Evolutionary conservation across 164 flowering plant species (phyloP), one percentile per base, ranked within the genome.

Genomic region (Magnolia kwangsiensis): DNA sequence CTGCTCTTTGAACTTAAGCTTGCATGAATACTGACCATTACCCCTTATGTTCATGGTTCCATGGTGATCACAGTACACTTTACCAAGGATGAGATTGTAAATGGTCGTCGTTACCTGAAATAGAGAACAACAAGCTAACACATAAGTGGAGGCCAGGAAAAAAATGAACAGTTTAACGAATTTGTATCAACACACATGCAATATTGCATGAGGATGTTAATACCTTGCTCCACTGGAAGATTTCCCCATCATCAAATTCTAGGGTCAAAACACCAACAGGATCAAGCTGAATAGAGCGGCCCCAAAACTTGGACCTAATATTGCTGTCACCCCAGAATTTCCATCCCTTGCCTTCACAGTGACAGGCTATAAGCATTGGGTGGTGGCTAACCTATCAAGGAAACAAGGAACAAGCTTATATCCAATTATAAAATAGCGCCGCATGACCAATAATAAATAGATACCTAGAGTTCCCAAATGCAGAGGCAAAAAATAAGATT

Each of bases 281-380:
- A 74, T 95, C 93, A 80, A 95, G 91, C 85, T 95, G 99, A 85
- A 95, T 93, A 49, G 99, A 92, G 67, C 89, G 82, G 2, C 99
- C 99, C 98, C 96, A 91, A 78, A 95, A 95, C 78, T 92, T 95
- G 51, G 91, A 81, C 49, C 86, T 88, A 19, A 95, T 79, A 78
- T 95, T 95, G 78, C 95, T 95, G 75, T 95, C 99, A 58, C 86
- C 94, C 92, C 92, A 93, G 82, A 95, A 89, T 79, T 91, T 95
- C 99, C 99, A 95, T 29, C 99, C 99, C 80, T 80, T 93, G 64
- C 99, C 99, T 86, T 95, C 96, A 83, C 96, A 95, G 78, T 95
- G 98, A 83, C 98, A 95, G 76, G 98, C 99, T 79, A 95, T 87
- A 67, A 93, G 84, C 19, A 93, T 95, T 63, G 99, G 99, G 77